These are phyloP conservation scores for Musa schizocarpa DNA, from an alignment of 176 grass and related monocot genomes.

Conservation along the genomic window DNA sequence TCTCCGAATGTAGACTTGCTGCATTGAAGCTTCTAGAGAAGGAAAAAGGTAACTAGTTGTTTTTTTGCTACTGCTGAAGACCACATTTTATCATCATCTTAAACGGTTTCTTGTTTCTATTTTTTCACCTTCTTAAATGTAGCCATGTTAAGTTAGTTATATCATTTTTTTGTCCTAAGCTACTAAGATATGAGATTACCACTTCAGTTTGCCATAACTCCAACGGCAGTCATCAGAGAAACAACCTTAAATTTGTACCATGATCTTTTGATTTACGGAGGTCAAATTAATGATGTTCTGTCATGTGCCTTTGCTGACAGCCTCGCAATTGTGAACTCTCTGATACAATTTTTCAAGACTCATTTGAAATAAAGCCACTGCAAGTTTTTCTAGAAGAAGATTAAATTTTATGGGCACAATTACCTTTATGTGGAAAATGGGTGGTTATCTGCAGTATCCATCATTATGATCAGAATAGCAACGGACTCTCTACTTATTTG, in stretches of 20 bases:
- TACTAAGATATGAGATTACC: background rate
- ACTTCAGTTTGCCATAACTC: background rate
- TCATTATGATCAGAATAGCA: background rate
- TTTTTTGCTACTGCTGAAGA: background rate
- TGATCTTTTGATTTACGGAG: background rate
- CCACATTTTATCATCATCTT: background rate
- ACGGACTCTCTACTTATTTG: background rate
- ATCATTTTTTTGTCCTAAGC: background rate
- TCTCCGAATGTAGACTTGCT: constrained; percentile 16
- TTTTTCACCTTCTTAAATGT: background rate
- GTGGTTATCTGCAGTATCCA: too few species aligned
- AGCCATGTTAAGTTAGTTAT: background rate
- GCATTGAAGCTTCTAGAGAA: constrained; percentile 17
- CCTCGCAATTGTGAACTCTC: background rate
- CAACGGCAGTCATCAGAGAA: background rate
- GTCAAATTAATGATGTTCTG: background rate
- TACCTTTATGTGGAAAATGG: background rate
- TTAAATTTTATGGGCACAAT: too few species aligned
- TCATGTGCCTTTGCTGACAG: background rate
- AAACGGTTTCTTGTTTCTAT: background rate
- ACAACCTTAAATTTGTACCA: background rate
- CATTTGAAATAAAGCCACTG: too few species aligned
- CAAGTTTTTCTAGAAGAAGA: too few species aligned
- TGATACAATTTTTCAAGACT: background rate
- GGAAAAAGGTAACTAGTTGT: constrained; percentile 14